These are phyloP conservation scores for Candida pseudofarinosa DNA, from an alignment of 805 yeast genomes.

Conservation along the genomic window DNA sequence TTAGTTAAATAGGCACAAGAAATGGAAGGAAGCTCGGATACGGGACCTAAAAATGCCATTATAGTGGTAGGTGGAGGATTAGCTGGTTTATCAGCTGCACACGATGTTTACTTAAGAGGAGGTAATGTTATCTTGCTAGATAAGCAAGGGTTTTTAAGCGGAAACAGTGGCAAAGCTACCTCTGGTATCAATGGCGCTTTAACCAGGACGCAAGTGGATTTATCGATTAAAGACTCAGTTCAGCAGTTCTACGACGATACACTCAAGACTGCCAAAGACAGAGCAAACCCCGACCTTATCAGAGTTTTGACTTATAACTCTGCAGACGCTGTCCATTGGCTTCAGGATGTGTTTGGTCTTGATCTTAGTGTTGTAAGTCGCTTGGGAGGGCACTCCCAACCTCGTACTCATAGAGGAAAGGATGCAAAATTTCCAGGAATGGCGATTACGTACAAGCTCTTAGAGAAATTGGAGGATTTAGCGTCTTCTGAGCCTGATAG, in stretches of 20 bases:
- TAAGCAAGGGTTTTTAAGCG: constrained; percentile 58
- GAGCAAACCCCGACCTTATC: constrained; percentile 58
- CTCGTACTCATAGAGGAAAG: constrained; percentile 78
- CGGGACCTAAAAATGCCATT: constrained; percentile 32
- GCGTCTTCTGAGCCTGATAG: constrained; percentile 43
- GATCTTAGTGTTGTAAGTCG: constrained; percentile 68
- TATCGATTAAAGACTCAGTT: constrained; percentile 51
- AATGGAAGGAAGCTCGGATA: background rate
- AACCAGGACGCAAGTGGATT: constrained; percentile 54
- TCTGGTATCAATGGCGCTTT: constrained; percentile 72
- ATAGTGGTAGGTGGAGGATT: constrained; percentile 64
- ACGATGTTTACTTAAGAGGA: constrained; percentile 51
- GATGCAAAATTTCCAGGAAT: constrained; percentile 63
- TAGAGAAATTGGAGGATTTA: constrained; percentile 47
- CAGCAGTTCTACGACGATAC: constrained; percentile 65
- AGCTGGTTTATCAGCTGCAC: constrained; percentile 62
- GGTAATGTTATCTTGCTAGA: constrained; percentile 52
- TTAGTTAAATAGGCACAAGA: background rate
- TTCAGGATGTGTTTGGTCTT: constrained; percentile 56
- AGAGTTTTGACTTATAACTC: constrained; percentile 58
- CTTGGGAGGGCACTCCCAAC: constrained; percentile 77
- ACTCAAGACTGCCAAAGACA: constrained; percentile 56
- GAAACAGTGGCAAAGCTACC: constrained; percentile 65
- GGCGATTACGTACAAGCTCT: constrained; percentile 55
- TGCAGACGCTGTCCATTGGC: constrained; percentile 68